Evolutionary conservation across 805 yeast genomes (phyloP).

Genomic region (Spathaspora gorwiae): DNA sequence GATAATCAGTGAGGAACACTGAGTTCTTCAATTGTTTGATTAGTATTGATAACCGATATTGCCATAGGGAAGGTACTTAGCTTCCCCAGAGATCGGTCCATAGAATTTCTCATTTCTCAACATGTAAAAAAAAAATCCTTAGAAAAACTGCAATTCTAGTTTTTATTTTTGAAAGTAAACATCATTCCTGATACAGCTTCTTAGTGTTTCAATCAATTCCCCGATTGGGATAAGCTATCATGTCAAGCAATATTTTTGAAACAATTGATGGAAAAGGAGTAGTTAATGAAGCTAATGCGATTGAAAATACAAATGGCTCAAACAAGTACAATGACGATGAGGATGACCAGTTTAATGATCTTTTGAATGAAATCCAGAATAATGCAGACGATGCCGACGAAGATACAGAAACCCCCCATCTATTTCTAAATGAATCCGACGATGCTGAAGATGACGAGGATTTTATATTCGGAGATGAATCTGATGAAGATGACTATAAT

Average conservation of each 20-base stretch:
- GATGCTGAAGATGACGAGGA: conserved; percentile 7
- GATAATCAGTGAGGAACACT: too few relatives aligned
- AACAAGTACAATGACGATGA: background rate
- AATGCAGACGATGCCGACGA: conserved; percentile 5
- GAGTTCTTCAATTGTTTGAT: too few relatives aligned
- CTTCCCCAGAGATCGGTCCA: too few relatives aligned
- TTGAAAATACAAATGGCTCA: background rate
- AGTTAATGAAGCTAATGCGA: conserved; percentile 1
- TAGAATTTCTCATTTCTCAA: too few relatives aligned
- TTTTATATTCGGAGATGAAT: conserved; percentile 14
- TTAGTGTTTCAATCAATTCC: too few relatives aligned
- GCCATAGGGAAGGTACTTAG: too few relatives aligned
- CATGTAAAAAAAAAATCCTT: too few relatives aligned
- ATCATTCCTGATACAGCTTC: too few relatives aligned
- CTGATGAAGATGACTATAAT: conserved; percentile 35
- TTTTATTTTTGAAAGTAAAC: too few relatives aligned
- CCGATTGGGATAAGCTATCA: background rate
- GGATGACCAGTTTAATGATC: conserved; percentile 9
- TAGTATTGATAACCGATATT: too few relatives aligned
- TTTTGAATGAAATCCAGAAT: conserved; percentile 5
- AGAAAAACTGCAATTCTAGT: too few relatives aligned
- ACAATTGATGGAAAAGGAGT: conserved; percentile 10
- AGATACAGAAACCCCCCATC: background rate
- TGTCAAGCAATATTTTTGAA: conserved; percentile 21
- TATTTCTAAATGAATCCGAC: conserved; percentile 4